Evolutionary conservation across 805 yeast species (phyloP).

Genomic region (Myxozyma mucilagina): DNA sequence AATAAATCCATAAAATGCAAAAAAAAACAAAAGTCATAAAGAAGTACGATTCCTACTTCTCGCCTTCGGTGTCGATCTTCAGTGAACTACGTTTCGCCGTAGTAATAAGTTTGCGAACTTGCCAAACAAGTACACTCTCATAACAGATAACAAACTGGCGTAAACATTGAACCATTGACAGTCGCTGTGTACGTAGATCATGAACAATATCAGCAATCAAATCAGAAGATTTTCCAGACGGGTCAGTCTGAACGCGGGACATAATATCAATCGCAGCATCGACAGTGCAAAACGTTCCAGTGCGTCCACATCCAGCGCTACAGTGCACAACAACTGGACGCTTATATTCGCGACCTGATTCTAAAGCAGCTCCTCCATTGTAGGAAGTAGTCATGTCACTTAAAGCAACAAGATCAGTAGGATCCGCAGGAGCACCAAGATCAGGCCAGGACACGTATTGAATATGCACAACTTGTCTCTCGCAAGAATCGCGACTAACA

Average conservation of each 20-base stretch:
- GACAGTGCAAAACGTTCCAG: conserved; percentile 73
- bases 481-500: conserved; percentile 38
- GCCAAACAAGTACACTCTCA: conserved; percentile 49
- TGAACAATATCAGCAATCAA: conserved; percentile 63
- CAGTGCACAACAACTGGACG: conserved; percentile 77
- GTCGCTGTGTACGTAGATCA: conserved; percentile 67
- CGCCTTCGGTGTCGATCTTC: no score
- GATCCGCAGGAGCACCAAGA: conserved; percentile 63
- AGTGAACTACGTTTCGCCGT: not conserved
- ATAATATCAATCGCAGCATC: conserved; percentile 47
- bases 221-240: conserved; percentile 45
- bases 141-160: conserved; percentile 75
- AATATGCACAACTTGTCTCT: conserved; percentile 62
- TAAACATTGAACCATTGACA: conserved; percentile 82
- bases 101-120: conserved; percentile 5
- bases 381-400: conserved; percentile 50
- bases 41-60: not conserved
- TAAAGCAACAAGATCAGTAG: conserved; percentile 62
- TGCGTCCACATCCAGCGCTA: conserved; percentile 96
- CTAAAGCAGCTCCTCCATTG: conserved; percentile 32
- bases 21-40: not conserved
- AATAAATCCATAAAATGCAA: not conserved
- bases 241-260: conserved; percentile 31
- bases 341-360: not conserved
- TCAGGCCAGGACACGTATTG: conserved; percentile 88